phyloP scores from a whole-genome alignment of 1,139 yeast species.

The Suhomyces chickasaworum region DNA sequence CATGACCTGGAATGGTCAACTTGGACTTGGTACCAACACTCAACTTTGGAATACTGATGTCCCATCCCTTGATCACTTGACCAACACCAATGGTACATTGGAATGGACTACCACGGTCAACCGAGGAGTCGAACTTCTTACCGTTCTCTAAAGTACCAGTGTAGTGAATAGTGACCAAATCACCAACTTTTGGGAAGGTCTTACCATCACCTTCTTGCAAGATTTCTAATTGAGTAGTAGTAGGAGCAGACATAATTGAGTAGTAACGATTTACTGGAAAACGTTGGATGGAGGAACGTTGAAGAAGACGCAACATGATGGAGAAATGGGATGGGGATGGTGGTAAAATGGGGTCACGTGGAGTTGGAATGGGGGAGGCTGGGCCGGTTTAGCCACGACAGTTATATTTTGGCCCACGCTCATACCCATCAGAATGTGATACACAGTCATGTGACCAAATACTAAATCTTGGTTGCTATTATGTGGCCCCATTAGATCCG shows the following conservation, averaged over 20 bases:
- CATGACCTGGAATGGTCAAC: constrained; percentile 87
- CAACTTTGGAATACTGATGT: constrained; percentile 86
- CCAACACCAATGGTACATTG: constrained; percentile 93
- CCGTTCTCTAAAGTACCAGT: constrained; percentile 94
- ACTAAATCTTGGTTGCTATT: too few relatives aligned
- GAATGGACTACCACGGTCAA: constrained; percentile 93
- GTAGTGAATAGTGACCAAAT: constrained; percentile 89
- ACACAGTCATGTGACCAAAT: too few relatives aligned
- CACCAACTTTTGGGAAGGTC: constrained; percentile 84
- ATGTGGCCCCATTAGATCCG: too few relatives aligned
- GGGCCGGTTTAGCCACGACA: too few relatives aligned
- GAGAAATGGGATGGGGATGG: constrained; percentile 1
- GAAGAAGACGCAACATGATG: constrained; percentile 10
- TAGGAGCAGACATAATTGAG: constrained; percentile 41
- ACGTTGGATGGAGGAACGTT: constrained; percentile 7
- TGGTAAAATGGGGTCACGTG: not conserved
- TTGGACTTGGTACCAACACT: constrained; percentile 91
- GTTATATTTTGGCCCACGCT: too few relatives aligned
- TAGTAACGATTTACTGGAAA: constrained; percentile 7
- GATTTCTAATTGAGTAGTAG: constrained; percentile 46
- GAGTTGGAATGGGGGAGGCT: not conserved
- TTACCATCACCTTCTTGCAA: constrained; percentile 73
- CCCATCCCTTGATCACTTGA: constrained; percentile 97
- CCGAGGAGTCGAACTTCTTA: constrained; percentile 90
- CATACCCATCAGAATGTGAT: too few relatives aligned